Conservation (phyloP, 345 rosid genomes). For the Carallia pectinifolia region DNA sequence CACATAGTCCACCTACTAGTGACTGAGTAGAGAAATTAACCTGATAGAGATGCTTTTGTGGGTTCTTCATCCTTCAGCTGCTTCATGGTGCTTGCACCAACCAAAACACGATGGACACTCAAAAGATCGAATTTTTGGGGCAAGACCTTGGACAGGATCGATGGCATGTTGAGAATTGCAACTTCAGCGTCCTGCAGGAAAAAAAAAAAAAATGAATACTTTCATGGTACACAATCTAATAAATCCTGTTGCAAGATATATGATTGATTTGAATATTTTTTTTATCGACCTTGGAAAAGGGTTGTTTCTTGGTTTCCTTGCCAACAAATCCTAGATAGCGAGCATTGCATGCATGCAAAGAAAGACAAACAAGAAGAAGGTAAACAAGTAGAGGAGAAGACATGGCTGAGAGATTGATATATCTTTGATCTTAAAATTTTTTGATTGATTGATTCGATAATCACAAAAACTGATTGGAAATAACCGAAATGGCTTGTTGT, state of each 20-base stretch:
- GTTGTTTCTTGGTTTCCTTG: conserved; percentile 8
- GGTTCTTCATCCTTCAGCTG: background rate
- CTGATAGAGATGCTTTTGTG: background rate
- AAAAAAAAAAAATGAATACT: too few species aligned
- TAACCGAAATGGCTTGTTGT: background rate
- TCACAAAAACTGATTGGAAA: background rate
- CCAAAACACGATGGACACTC: background rate
- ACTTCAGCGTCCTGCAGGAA: background rate
- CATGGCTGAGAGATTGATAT: conserved; percentile 14
- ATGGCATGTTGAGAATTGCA: background rate
- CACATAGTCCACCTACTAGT: background rate
- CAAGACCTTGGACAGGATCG: background rate
- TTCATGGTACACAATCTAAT: background rate
- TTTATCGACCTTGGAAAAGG: conserved; percentile 19
- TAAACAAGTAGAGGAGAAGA: conserved; percentile 30
- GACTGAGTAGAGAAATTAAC: background rate
- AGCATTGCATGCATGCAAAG: conserved; percentile 55
- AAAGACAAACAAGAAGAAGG: conserved; percentile 31
- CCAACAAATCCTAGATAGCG: conserved; percentile 25
- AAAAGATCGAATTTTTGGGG: background rate
- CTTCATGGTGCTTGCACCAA: background rate
- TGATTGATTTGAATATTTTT: too few species aligned
- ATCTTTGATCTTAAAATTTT: background rate
- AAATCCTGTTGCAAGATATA: too few species aligned
- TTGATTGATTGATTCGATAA: background rate